Percentiles rank a stretch among this genome's conserved stretches.
Evolutionary conservation across 2,329 filamentous ascomycete genomes (phyloP).

Genomic region (Dothideomycetes sp.): DNA sequence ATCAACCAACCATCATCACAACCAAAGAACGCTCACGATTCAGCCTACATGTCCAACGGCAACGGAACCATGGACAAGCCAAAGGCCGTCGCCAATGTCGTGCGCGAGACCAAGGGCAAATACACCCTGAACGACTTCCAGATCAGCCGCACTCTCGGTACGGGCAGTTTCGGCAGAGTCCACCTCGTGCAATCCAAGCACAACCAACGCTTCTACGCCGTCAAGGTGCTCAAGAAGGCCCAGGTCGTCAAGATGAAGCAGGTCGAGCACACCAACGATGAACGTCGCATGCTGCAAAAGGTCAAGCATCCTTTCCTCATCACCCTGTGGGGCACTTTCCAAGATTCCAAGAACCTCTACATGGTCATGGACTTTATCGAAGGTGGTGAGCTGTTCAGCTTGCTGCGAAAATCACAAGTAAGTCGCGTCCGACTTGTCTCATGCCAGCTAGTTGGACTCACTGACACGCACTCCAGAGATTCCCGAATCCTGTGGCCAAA

Average conservation of each 20-base stretch:
- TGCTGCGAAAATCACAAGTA: constrained; percentile 86
- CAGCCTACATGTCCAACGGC: constrained; percentile 27
- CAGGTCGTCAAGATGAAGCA: constrained; percentile 99
- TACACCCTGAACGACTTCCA: constrained; percentile 88
- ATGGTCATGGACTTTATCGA: constrained; percentile 99
- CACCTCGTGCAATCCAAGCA: constrained; percentile 96
- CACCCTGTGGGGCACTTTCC: constrained; percentile 96
- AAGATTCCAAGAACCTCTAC: constrained; percentile 90
- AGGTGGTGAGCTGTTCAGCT: constrained; percentile 91
- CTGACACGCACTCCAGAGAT: constrained; percentile 54
- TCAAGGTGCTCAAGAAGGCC: constrained; percentile 97
- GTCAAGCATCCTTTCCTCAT: constrained; percentile 98
- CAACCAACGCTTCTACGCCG: constrained; percentile 94
- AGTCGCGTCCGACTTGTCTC: constrained; percentile 27
- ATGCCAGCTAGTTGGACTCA: constrained; percentile 13
- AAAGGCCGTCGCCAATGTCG: constrained; percentile 25
- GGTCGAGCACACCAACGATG: constrained; percentile 98
- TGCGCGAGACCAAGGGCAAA: constrained; percentile 84
- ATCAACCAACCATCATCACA: constrained; percentile 56
- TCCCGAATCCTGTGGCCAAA: constrained; percentile 96
- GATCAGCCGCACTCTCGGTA: constrained; percentile 84
- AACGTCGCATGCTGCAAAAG: constrained; percentile 87
- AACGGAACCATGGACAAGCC: constrained; percentile 32
- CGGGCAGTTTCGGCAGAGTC: constrained; percentile 92
- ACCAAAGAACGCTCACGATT: constrained; percentile 29